Evolutionary conservation across 345 rosid genomes (phyloP).

Genomic region (Rhodamnia rubescens): DNA sequence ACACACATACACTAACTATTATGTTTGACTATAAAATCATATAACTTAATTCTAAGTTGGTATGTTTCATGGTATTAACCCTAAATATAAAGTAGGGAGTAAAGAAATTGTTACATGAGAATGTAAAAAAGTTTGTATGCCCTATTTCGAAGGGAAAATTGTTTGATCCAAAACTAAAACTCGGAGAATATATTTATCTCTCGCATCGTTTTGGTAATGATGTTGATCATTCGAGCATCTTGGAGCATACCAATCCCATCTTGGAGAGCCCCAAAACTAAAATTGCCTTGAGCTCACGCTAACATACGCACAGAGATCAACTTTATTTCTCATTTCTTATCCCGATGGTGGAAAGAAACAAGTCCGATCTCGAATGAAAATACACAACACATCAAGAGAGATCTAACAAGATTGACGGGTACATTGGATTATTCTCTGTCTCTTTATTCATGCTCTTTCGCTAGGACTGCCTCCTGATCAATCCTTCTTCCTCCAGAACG

Average conservation of each 20-base stretch:
- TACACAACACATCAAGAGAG: background rate
- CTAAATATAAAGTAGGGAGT: no score
- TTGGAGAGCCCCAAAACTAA: background rate
- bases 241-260: background rate
- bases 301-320: background rate
- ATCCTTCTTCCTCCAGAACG: background rate
- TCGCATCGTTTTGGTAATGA: background rate
- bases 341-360: background rate
- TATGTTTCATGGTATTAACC: background rate
- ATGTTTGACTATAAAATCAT: background rate
- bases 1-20: background rate
- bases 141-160: background rate
- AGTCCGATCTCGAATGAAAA: background rate
- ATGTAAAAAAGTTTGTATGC: background rate
- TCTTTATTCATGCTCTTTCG: background rate
- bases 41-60: background rate
- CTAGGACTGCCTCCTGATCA: background rate
- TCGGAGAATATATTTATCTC: background rate
- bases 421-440: background rate
- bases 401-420: background rate
- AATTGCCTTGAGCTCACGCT: background rate
- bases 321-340: background rate
- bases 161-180: background rate
- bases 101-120: background rate
- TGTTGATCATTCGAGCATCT: background rate